These are phyloP conservation scores for Daldinia concentrica DNA, from an alignment of 495 filamentous ascomycete genomes.

Conservation along the genomic window DNA sequence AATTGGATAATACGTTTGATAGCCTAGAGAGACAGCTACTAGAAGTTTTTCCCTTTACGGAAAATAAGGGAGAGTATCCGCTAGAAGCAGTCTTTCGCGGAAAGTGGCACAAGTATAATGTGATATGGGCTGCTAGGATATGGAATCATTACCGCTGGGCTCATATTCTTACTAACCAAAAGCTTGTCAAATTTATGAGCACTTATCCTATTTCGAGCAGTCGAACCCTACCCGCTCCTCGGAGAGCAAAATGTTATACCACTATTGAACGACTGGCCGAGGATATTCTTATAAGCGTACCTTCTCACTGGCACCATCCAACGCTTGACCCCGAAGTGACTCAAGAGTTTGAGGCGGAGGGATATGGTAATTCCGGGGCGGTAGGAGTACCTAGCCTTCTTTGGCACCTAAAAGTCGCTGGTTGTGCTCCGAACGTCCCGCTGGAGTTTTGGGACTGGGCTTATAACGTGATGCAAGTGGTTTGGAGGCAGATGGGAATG, in stretches of 20 bases:
- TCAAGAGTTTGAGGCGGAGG: slow-evolving; percentile 47
- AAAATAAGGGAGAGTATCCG: slow-evolving; percentile 44
- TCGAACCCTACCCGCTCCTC: slow-evolving; percentile 47
- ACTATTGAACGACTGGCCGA: slow-evolving; percentile 48
- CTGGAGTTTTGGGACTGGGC: slow-evolving; percentile 51
- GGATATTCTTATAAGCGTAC: slow-evolving; percentile 54
- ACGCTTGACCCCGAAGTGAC: slow-evolving; percentile 40
- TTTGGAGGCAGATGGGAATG: slow-evolving; percentile 60
- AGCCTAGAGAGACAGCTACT: slow-evolving; percentile 46
- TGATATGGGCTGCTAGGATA: slow-evolving; percentile 64
- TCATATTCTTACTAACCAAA: slow-evolving; percentile 65
- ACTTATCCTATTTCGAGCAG: slow-evolving; percentile 49
- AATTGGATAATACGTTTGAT: slow-evolving; percentile 49
- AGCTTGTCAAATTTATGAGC: slow-evolving; percentile 52
- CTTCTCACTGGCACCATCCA: slow-evolving; percentile 59
- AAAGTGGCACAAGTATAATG: slow-evolving; percentile 67
- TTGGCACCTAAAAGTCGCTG: slow-evolving; percentile 54
- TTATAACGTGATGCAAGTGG: slow-evolving; percentile 48
- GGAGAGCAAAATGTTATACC: slow-evolving; percentile 47
- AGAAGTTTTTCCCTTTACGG: slow-evolving; percentile 45
- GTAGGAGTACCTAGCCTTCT: slow-evolving; percentile 54
- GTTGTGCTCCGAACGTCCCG: slow-evolving; percentile 55
- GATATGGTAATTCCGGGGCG: slow-evolving; percentile 52
- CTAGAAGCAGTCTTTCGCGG: slow-evolving; percentile 60
- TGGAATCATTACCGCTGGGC: slow-evolving; percentile 73